Percentiles rank a stretch among this genome's conserved stretches.
These are phyloP conservation scores for Leptodontidium sp. DNA, from an alignment of 2,329 filamentous ascomycete species.

Conservation along the genomic window DNA sequence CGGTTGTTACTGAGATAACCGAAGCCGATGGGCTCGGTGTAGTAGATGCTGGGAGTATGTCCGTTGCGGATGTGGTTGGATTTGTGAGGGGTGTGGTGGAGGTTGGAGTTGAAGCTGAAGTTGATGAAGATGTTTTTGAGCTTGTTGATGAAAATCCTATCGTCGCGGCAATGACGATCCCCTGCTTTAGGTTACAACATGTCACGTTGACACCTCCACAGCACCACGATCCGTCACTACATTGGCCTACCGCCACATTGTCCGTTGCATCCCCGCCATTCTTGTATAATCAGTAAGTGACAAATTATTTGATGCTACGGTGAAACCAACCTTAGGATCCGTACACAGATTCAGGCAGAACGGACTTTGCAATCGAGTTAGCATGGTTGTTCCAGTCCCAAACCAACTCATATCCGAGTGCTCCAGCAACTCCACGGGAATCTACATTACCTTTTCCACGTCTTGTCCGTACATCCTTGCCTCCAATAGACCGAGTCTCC, in stretches of 20 bases:
- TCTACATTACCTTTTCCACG: constrained; percentile 11
- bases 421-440: not conserved
- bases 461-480: constrained; percentile 22
- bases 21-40: not conserved
- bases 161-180: constrained; percentile 19
- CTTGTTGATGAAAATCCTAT: constrained; percentile 14
- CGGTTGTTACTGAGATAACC: not conserved
- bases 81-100: not conserved
- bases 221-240: constrained; percentile 20
- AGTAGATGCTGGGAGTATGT: not conserved
- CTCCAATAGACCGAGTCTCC: constrained; percentile 19
- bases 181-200: constrained; percentile 16
- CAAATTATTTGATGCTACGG: not conserved
- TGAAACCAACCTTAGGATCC: not conserved
- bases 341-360: constrained; percentile 19
- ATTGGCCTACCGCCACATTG: constrained; percentile 18
- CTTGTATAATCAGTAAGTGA: constrained; percentile 6
- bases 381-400: not conserved
- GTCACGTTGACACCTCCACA: constrained; percentile 22
- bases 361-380: constrained; percentile 3
- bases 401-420: not conserved
- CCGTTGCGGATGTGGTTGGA: not conserved
- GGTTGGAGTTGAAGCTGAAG: not conserved
- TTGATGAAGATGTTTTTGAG: constrained; percentile 7
- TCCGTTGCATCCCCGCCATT: constrained; percentile 7